Evolutionary conservation across 139 green algal genomes (phyloP), one percentile per base, ranked within the genome.

Genomic region (Chlorella vulgaris): DNA sequence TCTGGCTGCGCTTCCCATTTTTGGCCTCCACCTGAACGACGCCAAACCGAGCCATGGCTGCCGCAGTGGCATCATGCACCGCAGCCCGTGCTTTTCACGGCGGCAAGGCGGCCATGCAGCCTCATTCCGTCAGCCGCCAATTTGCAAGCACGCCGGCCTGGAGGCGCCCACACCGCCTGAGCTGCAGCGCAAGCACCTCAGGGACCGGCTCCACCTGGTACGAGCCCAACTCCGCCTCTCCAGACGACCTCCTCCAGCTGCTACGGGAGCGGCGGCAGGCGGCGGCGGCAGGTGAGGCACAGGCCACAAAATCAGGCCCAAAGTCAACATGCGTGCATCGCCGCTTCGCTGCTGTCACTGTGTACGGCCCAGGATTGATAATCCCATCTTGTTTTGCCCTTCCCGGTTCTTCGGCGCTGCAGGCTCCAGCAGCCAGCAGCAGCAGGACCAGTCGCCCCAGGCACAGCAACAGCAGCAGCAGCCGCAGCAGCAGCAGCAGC

Each of bases 201-300:
- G 60, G 58, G 7, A 24, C 4, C 15, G 7, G 31, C 2, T 31
- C 13, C 22, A 29, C 38, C 29, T 86, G 74, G 74, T 86, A 86
- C 75, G 38, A 86, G 26, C 29, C 67, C 31, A 63, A 43, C 73
- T 50, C 71, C 8, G 53, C 73, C 21, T 86, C 81, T 18, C n/a
- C 47, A 19, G 83, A 87, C 29, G 66, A 83, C 35, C 31, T 87
- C 7, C 65, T 86, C 31, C 22, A 74, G 24, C 63, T 83, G 3
- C 35, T 86, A 22, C 65, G 82, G 10, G 68, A 65, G 35, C 53
- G 76, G 53, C 68, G 58, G 76, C 77, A 53, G 47, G 81, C 38
- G 18, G 74, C 28, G 62, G 26, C 21, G 62, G 62, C n/a, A 69
- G 29, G n/a, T 24, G 55, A 15, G 18, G 55, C 18, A 31, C 18